phyloP scores from a whole-genome alignment of 2,329 filamentous ascomycete genomes.

The Colletotrichum paranaense region DNA sequence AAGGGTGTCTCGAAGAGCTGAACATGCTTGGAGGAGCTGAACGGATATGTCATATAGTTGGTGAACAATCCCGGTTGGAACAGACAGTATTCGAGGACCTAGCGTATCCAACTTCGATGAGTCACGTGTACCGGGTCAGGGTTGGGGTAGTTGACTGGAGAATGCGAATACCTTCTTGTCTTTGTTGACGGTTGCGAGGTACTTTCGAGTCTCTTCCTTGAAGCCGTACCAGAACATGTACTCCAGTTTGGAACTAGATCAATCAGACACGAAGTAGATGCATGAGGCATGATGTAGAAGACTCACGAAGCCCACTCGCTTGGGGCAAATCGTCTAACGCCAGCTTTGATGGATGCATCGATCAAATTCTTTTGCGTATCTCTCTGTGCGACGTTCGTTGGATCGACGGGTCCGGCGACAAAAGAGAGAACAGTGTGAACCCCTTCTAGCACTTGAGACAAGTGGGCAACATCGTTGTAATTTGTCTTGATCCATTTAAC shows the following conservation, averaged over 20 bases:
- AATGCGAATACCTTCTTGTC: conserved; percentile 48
- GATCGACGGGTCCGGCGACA: conserved; percentile 42
- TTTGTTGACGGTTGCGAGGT: conserved; percentile 63
- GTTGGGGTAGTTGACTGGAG: neutral
- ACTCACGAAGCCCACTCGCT: conserved; percentile 65
- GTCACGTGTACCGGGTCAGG: too few relatives aligned
- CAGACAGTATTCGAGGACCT: conserved; percentile 67
- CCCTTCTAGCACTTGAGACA: conserved; percentile 54
- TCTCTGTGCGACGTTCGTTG: conserved; percentile 54
- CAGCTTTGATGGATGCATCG: conserved; percentile 67
- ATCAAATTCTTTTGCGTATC: conserved; percentile 65
- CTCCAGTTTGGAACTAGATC: conserved; percentile 37
- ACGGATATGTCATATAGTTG: conserved; percentile 65
- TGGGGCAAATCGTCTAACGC: conserved; percentile 71
- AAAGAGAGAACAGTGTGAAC: conserved; percentile 66
- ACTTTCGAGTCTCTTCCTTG: conserved; percentile 61
- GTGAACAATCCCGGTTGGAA: conserved; percentile 67
- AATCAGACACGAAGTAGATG: neutral
- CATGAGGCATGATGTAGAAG: neutral
- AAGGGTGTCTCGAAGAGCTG: conserved; percentile 49
- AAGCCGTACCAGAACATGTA: conserved; percentile 60
- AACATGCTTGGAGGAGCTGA: conserved; percentile 58
- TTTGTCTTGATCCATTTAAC: conserved; percentile 54
- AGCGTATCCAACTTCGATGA: neutral
- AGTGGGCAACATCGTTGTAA: conserved; percentile 53